Percentiles rank a stretch among this genome's conserved stretches.
phyloP scores from a whole-genome alignment of 2,329 filamentous ascomycete species.

The Didymella segeticola region DNA sequence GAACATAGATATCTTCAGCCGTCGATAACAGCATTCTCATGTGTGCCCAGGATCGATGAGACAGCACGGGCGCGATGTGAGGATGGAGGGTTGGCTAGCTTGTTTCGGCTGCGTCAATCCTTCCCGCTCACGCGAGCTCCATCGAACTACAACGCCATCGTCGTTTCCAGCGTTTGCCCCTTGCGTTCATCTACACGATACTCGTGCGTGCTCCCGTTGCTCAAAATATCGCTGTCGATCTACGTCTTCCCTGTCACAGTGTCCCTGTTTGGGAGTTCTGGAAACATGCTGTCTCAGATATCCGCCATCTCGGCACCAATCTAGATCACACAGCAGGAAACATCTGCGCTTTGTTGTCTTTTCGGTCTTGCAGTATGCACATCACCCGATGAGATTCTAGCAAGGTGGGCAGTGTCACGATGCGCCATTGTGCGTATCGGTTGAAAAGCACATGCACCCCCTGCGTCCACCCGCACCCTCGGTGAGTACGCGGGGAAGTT shows the following conservation, averaged over 20 bases:
- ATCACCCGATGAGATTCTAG: neutral
- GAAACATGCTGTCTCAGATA: conserved; percentile 20
- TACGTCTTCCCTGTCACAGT: conserved; percentile 6
- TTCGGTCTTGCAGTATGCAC: neutral
- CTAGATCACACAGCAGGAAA: conserved; percentile 9
- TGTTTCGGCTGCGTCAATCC: conserved; percentile 14
- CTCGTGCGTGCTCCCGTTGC: neutral
- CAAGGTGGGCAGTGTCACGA: neutral
- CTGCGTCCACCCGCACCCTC: conserved; percentile 2
- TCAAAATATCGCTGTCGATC: conserved; percentile 1
- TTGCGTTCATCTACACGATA: conserved; percentile 12
- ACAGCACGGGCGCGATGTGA: conserved; percentile 1
- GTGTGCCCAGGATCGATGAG: neutral
- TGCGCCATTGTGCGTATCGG: neutral
- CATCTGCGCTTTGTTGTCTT: neutral
- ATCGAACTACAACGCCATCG: conserved; percentile 11
- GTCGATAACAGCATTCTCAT: neutral
- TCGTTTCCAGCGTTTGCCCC: conserved; percentile 9
- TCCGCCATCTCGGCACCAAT: conserved; percentile 15
- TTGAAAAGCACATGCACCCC: neutral
- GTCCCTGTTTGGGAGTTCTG: conserved; percentile 10
- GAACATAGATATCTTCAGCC: neutral
- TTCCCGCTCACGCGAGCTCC: conserved; percentile 2
- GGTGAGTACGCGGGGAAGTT: conserved; percentile 3
- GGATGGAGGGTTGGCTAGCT: conserved; percentile 1